Evolutionary conservation across 345 rosid species (phyloP), one percentile per base, ranked within the genome.

Genomic region (Xanthoceras sorbifolium): DNA sequence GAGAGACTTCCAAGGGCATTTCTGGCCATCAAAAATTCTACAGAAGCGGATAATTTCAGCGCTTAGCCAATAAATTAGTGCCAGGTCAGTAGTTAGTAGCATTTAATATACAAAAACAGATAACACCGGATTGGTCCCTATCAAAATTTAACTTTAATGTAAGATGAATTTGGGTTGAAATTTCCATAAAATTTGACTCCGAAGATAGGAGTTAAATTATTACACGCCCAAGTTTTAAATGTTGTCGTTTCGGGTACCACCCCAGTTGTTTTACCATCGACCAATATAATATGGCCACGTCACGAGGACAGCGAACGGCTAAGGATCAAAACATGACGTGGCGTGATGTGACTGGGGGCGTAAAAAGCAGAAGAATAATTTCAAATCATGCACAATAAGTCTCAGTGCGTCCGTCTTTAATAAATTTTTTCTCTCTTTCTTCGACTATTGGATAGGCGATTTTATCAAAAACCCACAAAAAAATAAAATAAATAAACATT

Each of bases 161-260:
- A 59, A 79, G 77, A 81, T 86, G 93, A 88, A 85, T 91, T 88
- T 91, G 72, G 84, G 84, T 85, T 87, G 87, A 89, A n/a, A 89
- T 90, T 88, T 89, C 89, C 67, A 59, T 69, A 75, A 84, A 90
- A 85, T 89, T 90, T 85, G 88, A 87, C 90, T 73, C 1, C 15
- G 9, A 67, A 38, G 76, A 68, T 72, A 38, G 63, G 67, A 76
- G 77, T 77, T 77, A 80, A 73, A 75, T 63, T 73, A 81, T 78
- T 78, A 80, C 86, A 61, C 52, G 55, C 31, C 54, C n/a, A 66
- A 40, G 71, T 73, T n/a, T n/a, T n/a, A 42, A 48, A 23, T 67
- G 52, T 64, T 54, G 46, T 67, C 76, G 68, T 52, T 59, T 65
- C n/a, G 12, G n/a, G 54, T 77, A 18, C 9, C 15, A 57, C 9